Base-by-base conservation (phyloP, 768 basidiomycete species). In the Mycena leptocephala region DNA sequence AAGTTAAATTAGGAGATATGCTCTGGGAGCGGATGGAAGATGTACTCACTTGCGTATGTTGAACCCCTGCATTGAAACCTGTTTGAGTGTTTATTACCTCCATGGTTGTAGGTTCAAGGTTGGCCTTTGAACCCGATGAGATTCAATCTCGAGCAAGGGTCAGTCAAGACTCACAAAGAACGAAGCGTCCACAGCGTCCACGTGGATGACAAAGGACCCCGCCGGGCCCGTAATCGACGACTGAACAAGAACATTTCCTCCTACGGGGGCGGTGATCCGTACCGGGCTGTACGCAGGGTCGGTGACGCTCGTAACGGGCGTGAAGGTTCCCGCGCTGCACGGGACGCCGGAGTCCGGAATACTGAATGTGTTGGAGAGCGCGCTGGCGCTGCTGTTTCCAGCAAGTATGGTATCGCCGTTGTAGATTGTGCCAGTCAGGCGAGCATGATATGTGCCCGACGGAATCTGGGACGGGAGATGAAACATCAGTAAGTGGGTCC, bases 291-390 rank as follows among this genome's bases (percentile, higher is more conserved):
- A 61, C 32, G 32, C 56, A 3, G 56, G 32, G 66, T 68, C 66
- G 51, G 5, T 56, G 48, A 68, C 6, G 33, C 66, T 41, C 10
- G 66, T 68, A 24, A 68, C 26, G 4, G 66, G 66, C 66, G 66
- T 68, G 51, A 68, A 68, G 16, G 66, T 68, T 30, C 66, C 66
- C 3, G 51, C 67, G 39, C 56, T 58, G 56, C 56, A 58, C 14
- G 32, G 56, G 18, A 58, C 32, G 32, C 56, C 56, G 51, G 66
- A 68, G 35, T 56, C 51, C 7, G 33, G n/a, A 28, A 68, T 55
- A 37, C 32, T 55, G 66, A 68, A 68, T 9, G 51, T 68, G 66
- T 68, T 68, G 8, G 66, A 68, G 48, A 68, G 66, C 66, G 66
- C 20, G 65, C 46, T 51, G 39, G 37, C 18, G 24, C 14, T 48